Conservation (phyloP, 768 basidiomycete species). For the Xerocomellus intermedius region DNA sequence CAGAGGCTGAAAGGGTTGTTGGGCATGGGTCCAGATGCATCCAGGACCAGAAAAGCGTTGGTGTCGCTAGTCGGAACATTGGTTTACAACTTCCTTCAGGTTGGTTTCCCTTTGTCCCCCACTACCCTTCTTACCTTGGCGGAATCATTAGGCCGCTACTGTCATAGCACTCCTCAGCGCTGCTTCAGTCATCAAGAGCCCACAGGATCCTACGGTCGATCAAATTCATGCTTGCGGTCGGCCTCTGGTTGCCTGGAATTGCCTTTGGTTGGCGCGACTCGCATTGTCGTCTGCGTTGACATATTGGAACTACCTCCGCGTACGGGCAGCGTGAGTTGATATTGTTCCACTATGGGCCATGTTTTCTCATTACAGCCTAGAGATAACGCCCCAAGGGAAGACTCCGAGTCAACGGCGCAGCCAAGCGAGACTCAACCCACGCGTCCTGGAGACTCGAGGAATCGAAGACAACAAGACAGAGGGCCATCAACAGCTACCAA, state of each 20-base stretch:
- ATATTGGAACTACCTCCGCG: slow-evolving; percentile 52
- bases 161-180: slow-evolving; percentile 51
- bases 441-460: slow-evolving; percentile 14
- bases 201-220: slow-evolving; percentile 35
- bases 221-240: slow-evolving; percentile 66
- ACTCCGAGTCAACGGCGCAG: slow-evolving; percentile 26
- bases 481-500: slow-evolving; percentile 18
- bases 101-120: slow-evolving; percentile 24
- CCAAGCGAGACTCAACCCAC: slow-evolving; percentile 22
- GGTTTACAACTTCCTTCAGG: slow-evolving; percentile 53
- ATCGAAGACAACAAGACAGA: slow-evolving; percentile 22
- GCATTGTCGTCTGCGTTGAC: slow-evolving; percentile 47
- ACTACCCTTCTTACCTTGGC: background rate
- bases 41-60: slow-evolving; percentile 50
- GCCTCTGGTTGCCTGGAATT: slow-evolving; percentile 67
- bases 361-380: slow-evolving; percentile 15
- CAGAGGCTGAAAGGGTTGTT: slow-evolving; percentile 39
- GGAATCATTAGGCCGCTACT: slow-evolving; percentile 43
- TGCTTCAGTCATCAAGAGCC: slow-evolving; percentile 48
- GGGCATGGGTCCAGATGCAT: slow-evolving; percentile 54
- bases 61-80: slow-evolving; percentile 53
- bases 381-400: slow-evolving; percentile 28
- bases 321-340: slow-evolving; percentile 34
- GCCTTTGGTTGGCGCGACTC: slow-evolving; percentile 59
- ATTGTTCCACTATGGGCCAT: background rate